phyloP scores from a whole-genome alignment of 352 stramenopile species.

The Halophytophthora batemanensis region DNA sequence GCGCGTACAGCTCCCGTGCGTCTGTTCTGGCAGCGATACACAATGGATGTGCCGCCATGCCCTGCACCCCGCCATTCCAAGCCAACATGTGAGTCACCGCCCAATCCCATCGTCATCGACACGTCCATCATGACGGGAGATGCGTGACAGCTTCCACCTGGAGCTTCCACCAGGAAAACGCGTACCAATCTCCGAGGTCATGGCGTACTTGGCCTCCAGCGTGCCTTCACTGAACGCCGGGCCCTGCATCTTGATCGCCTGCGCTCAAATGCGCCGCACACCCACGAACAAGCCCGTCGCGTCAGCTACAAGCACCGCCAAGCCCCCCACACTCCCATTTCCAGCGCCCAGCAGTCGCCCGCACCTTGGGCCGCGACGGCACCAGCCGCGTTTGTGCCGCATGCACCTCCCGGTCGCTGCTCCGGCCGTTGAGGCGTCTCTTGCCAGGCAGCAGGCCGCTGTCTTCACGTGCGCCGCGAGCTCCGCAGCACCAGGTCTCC shows the following conservation, averaged over 20 bases:
- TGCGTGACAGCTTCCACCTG: background rate
- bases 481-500: conserved; percentile 53
- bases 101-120: background rate
- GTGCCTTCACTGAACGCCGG: conserved; percentile 66
- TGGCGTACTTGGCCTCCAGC: conserved; percentile 83
- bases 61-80: conserved; percentile 26
- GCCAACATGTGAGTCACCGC: background rate
- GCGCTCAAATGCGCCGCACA: conserved; percentile 4
- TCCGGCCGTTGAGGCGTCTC: conserved; percentile 43
- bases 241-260: conserved; percentile 73
- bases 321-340: background rate
- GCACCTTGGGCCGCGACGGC: conserved; percentile 40
- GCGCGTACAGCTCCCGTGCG: conserved; percentile 49
- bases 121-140: background rate
- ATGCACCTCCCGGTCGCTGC: conserved; percentile 29
- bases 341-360: too few relatives aligned
- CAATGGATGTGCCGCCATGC: conserved; percentile 79
- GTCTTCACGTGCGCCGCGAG: conserved; percentile 27
- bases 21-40: conserved; percentile 78
- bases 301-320: background rate
- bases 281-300: conserved; percentile 3
- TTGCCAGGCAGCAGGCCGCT: conserved; percentile 36
- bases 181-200: conserved; percentile 80
- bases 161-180: background rate
- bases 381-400: conserved; percentile 15